Base-by-base conservation (phyloP, 768 basidiomycete genomes). In the Leccinum broughii region DNA sequence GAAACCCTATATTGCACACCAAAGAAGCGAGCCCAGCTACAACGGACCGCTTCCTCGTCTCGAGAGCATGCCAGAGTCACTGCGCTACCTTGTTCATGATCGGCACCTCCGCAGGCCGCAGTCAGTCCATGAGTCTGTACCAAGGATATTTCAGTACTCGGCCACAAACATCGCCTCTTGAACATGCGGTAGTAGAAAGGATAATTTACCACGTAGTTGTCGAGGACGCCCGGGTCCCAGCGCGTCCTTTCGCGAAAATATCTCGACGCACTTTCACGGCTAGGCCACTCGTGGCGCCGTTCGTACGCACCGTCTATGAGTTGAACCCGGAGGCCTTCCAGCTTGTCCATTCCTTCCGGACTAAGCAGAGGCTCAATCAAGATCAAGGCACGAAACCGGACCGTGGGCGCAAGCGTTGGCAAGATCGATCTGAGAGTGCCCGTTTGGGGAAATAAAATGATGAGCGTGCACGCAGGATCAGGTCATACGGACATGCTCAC, bases 341-440 rank as follows among this genome's bases (percentile, higher is more conserved):
- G 72, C 26, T 78, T 77, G 30, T 78, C 67, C 1, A 76, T 68
- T 9, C 82, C 83, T 2, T 72, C 77, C 0, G 85, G 80, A 56
- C 81, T 84, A 51, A 90, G 70, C 75, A 90, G 77, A 3, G 88
- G 87, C 68, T 90, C 88, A 54, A 87, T 77, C 24, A 89, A 77
- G 60, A 89, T 75, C 59, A 89, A 65, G 5, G 80, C 81, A 0
- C 70, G 64, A 67, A 89, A 88, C 3, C 65, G 68, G 48, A 85
- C 65, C 0, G 55, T 49, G 0, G 84, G 84, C 26, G 76, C 66
- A 10, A 86, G 65, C 34, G 72, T 68, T 64, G 87, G 85, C 22
- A 87, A 71, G 37, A 87, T 76, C 9, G 84, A 76, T 70, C 87
- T 88, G 51, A 22, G 51, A 22, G 49, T 30, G 14, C 51, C 22